Evolutionary conservation across 176 grass and related monocot genomes (phyloP).

Genomic region (Oryza glaberrima): DNA sequence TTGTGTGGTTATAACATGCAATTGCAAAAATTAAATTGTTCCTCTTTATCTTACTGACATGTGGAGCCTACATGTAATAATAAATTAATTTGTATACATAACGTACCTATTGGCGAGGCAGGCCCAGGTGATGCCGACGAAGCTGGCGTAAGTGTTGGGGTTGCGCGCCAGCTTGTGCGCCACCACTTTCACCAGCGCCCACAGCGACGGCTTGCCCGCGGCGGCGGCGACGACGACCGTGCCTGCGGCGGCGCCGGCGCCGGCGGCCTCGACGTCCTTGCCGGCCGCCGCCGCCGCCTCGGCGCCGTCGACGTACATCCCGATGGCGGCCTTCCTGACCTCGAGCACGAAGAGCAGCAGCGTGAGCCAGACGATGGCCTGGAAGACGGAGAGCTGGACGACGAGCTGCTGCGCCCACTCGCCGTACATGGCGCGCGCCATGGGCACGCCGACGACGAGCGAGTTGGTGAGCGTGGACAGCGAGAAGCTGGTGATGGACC

Average conservation of each 20-base stretch:
- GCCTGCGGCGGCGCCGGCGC: neutral
- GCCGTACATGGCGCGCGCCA: slow-evolving; percentile 86
- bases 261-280: slow-evolving; percentile 42
- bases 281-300: neutral
- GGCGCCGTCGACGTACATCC: slow-evolving; percentile 40
- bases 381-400: slow-evolving; percentile 91
- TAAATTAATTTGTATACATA: slow-evolving; percentile 1
- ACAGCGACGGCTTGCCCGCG: slow-evolving; percentile 58
- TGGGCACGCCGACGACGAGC: slow-evolving; percentile 86
- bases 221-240: neutral
- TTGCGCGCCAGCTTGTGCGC: slow-evolving; percentile 79
- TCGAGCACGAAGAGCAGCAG: slow-evolving; percentile 88
- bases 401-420: slow-evolving; percentile 93
- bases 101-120: slow-evolving; percentile 67
- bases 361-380: slow-evolving; percentile 75
- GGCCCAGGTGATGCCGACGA: slow-evolving; percentile 85
- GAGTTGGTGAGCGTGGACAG: slow-evolving; percentile 81
- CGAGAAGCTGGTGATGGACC: slow-evolving; percentile 84
- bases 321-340: slow-evolving; percentile 67
- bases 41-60: too few species aligned
- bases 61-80: too few species aligned
- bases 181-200: slow-evolving; percentile 75
- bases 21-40: too few species aligned
- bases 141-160: slow-evolving; percentile 81
- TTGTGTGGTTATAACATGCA: too few species aligned